Percentiles rank a stretch among this genome's conserved stretches.
phyloP scores from a whole-genome alignment of 805 yeast genomes.

The Danielia oregonensis region DNA sequence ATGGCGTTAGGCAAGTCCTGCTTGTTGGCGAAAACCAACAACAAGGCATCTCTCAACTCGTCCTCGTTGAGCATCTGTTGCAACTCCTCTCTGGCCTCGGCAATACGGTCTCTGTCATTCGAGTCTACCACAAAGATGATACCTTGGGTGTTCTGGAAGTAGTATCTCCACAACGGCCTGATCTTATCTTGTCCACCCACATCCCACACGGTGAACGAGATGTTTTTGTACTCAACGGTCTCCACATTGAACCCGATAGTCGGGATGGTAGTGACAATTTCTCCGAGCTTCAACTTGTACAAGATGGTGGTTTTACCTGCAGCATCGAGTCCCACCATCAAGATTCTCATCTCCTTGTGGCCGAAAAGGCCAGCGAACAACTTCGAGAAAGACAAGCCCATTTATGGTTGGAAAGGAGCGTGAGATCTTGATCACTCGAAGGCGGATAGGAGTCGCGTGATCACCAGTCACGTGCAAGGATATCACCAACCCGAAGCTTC shows the following conservation, averaged over 20 bases:
- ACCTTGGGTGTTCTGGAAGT: constrained; percentile 8
- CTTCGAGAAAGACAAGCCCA: constrained; percentile 6
- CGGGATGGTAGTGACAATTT: constrained; percentile 7
- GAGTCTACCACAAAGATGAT: constrained; percentile 6
- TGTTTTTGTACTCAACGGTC: constrained; percentile 7
- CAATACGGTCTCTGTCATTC: constrained; percentile 6
- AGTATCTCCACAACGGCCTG: constrained; percentile 7
- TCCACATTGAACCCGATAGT: constrained; percentile 7
- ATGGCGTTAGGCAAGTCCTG: constrained; percentile 8
- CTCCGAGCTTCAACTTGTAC: constrained; percentile 8
- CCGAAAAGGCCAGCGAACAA: constrained; percentile 5
- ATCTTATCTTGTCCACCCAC: constrained; percentile 8
- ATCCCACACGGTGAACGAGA: constrained; percentile 7
- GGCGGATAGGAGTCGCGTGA: constrained; percentile 2
- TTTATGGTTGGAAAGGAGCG: background rate
- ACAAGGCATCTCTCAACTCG: constrained; percentile 7
- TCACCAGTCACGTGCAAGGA: constrained; percentile 2
- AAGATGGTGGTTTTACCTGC: constrained; percentile 8
- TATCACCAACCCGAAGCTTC: background rate
- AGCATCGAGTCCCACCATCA: constrained; percentile 8
- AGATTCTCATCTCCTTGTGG: constrained; percentile 6
- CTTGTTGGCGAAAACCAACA: constrained; percentile 8
- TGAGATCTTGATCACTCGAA: constrained; percentile 4
- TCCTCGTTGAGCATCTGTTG: constrained; percentile 8
- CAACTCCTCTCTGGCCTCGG: constrained; percentile 6